Evolutionary conservation across 805 yeast genomes (phyloP), one percentile per base, ranked within the genome.

Genomic region (Wickerhamomyces rabaulensis): DNA sequence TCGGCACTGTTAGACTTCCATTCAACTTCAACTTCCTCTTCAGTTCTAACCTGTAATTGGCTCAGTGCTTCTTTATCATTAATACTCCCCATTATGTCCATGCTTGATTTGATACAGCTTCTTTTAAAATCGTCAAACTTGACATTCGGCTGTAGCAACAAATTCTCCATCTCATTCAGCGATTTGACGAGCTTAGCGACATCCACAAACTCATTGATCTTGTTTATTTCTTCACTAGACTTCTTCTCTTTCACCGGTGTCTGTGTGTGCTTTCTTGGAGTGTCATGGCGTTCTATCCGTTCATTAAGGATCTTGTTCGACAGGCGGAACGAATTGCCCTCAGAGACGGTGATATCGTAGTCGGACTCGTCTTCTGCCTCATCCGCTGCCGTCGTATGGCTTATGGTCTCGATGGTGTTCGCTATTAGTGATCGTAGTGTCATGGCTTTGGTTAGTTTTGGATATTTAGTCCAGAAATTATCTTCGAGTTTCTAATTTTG

Each of bases 151-250:
- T 27, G 29, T 2, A 39, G 22, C 10, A 52, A 43, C 16, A 49
- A 37, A 2, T 40, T 17, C 21, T 49, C 52, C 16, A 52, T 41
- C 1, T 47, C 45, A 5, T 42, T 17, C 29, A 52, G 35, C 4
- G 51, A 52, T 2, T 27, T 37, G 2, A 52, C 43, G 43, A 47
- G 42, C 21, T 42, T 40, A 6, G 17, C 25, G 8, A 51, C 37
- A 40, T 51, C 51, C 16, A 51, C 50, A 39, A 51, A 49, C 40
- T 44, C 46, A n/a, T 43, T 45, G 15, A 49, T 47, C 44, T 44
- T 40, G 6, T 15, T 36, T 3, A 20, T 6, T 19, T 36, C 39
- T 19, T 36, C 22, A n/a, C 23, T 23, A 23, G 8, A 6, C 20
- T 25, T 10, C 17, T 33, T 16, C 17, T 29, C 9, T 17, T n/a